Evolutionary conservation across 2,329 filamentous ascomycete species (phyloP).

Genomic region (Alternaria incomplexa): DNA sequence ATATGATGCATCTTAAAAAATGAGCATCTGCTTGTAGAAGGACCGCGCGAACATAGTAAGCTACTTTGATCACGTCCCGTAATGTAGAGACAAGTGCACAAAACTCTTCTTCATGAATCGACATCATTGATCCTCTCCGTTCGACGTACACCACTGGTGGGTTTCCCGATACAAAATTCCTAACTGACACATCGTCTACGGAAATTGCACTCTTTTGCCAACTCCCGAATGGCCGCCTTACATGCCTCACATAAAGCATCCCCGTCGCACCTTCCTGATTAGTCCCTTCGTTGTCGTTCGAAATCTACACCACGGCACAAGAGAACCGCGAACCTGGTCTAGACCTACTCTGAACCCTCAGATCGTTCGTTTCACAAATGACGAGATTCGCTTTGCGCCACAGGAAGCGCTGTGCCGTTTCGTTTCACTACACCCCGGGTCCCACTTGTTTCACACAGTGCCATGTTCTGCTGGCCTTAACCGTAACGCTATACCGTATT

Average conservation of each 20-base stretch:
- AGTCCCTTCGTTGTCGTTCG: background rate
- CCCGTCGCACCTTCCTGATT: background rate
- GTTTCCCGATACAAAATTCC: background rate
- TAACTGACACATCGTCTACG: background rate
- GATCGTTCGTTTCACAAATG: background rate
- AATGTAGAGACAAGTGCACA: background rate
- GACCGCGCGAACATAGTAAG: background rate
- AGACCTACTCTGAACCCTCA: background rate
- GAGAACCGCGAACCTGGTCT: background rate
- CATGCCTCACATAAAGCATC: background rate
- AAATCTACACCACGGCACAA: background rate
- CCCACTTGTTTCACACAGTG: background rate
- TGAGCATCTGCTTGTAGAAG: background rate
- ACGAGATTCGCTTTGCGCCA: background rate
- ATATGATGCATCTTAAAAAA: background rate
- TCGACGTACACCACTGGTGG: background rate
- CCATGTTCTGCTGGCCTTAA: background rate
- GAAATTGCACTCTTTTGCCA: background rate
- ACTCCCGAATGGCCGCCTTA: background rate
- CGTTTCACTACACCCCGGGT: background rate
- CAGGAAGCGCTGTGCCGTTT: background rate
- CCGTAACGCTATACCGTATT: background rate
- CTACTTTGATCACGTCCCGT: background rate
- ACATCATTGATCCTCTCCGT: background rate
- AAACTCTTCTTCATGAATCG: background rate